Percentiles rank a stretch among this genome's conserved stretches.
phyloP scores from a whole-genome alignment of 495 filamentous ascomycete species.

The Xylaria bambusicola region DNA sequence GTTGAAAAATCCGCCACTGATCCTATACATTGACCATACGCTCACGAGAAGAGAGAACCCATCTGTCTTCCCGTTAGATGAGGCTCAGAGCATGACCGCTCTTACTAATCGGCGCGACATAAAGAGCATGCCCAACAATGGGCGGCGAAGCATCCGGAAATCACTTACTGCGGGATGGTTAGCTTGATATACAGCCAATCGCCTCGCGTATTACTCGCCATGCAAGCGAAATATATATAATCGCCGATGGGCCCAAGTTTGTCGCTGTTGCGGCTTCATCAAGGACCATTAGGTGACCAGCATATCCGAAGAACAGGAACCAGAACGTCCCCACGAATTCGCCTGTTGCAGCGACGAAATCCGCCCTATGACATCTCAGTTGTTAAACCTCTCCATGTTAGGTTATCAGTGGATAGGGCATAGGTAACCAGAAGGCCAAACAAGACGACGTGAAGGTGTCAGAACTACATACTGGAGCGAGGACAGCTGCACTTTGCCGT shows the following conservation, averaged over 20 bases:
- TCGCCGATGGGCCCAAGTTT: conserved; percentile 17
- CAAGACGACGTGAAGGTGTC: not conserved
- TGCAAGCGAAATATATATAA: conserved; percentile 31
- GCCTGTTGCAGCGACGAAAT: conserved; percentile 40
- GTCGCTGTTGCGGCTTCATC: conserved; percentile 27
- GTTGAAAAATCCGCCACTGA: conserved; percentile 67
- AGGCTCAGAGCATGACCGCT: conserved; percentile 4
- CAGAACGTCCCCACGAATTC: conserved; percentile 54
- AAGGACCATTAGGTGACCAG: conserved; percentile 37
- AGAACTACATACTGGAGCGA: not conserved
- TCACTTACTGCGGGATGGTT: conserved; percentile 52
- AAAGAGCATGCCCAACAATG: not conserved
- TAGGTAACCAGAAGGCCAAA: too few species aligned
- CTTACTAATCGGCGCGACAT: not conserved
- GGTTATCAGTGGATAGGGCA: too few species aligned
- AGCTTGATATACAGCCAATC: conserved; percentile 20
- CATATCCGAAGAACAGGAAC: conserved; percentile 56
- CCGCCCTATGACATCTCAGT: not conserved
- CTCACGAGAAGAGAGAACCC: conserved; percentile 67
- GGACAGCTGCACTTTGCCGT: not conserved
- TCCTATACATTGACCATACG: conserved; percentile 67
- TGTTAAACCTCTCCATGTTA: not conserved
- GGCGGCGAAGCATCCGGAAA: not conserved
- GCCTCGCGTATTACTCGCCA: conserved; percentile 16
- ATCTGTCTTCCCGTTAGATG: conserved; percentile 40